Evolutionary conservation across 2,329 filamentous ascomycete species (phyloP).

Genomic region (Penicillium vulpinum): DNA sequence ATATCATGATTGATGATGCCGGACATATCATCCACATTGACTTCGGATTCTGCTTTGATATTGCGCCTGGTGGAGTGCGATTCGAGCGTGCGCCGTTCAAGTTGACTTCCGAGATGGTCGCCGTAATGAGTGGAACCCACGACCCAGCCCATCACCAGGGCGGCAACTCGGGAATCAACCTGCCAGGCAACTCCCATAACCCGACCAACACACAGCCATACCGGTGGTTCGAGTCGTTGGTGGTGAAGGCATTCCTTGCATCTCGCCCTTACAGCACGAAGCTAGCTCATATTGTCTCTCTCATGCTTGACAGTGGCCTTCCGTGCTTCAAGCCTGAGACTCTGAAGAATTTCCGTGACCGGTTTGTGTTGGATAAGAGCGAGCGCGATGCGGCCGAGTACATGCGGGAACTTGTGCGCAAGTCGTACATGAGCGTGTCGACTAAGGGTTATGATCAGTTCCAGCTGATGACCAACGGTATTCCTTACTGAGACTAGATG

Average conservation of each 20-base stretch:
- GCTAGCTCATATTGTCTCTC: slow-evolving; percentile 80
- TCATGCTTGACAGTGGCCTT: slow-evolving; percentile 95
- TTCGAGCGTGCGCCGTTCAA: slow-evolving; percentile 99
- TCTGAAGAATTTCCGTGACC: slow-evolving; percentile 84
- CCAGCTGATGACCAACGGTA: slow-evolving; percentile 94
- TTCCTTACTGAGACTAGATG: slow-evolving; percentile 67
- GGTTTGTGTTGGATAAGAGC: slow-evolving; percentile 88
- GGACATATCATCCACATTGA: slow-evolving; percentile 98
- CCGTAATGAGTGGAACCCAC: slow-evolving; percentile 87
- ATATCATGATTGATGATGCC: slow-evolving; percentile 98
- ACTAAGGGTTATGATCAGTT: slow-evolving; percentile 98
- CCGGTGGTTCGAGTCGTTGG: slow-evolving; percentile 94
- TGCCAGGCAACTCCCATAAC: slow-evolving; percentile 38
- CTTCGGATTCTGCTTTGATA: slow-evolving; percentile 99
- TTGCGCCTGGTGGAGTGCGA: slow-evolving; percentile 92
- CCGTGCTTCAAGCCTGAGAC: slow-evolving; percentile 98
- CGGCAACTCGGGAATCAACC: slow-evolving; percentile 27
- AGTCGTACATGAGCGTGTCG: slow-evolving; percentile 85
- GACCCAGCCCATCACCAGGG: slow-evolving; percentile 29
- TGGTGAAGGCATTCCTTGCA: slow-evolving; percentile 91
- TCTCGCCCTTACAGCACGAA: slow-evolving; percentile 83
- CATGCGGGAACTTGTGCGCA: slow-evolving; percentile 84
- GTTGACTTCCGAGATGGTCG: slow-evolving; percentile 93
- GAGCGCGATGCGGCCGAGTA: slow-evolving; percentile 94
- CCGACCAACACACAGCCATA: slow-evolving; percentile 78